Percentiles rank a stretch among this genome's conserved stretches.
Conservation (phyloP, 2,329 filamentous ascomycete genomes). For the Dactylonectria macrodidyma region DNA sequence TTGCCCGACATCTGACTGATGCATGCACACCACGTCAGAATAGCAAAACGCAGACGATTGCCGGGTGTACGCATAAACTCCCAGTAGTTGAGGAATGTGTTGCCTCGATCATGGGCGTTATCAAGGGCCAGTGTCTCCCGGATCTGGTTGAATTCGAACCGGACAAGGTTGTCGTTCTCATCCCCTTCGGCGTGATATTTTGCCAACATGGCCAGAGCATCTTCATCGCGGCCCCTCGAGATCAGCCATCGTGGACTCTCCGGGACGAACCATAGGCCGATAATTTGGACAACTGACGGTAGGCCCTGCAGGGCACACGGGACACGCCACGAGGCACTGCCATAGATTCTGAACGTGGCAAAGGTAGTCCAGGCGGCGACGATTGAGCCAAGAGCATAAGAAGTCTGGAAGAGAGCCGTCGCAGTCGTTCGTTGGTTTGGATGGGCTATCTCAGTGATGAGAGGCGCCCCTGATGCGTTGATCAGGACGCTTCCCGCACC, state of each 20-base stretch:
- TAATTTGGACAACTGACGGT: constrained; percentile 20
- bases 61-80: constrained; percentile 18
- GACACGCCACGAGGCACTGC: constrained; percentile 23
- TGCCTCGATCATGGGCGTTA: not conserved
- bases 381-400: constrained; percentile 22
- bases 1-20: constrained; percentile 40
- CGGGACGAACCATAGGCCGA: constrained; percentile 20
- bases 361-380: constrained; percentile 23
- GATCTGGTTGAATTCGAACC: constrained; percentile 23
- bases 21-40: constrained; percentile 5
- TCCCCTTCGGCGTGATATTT: constrained; percentile 27
- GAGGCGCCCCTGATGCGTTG: constrained; percentile 4
- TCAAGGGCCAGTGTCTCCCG: not conserved
- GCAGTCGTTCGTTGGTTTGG: constrained; percentile 14
- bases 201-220: constrained; percentile 16
- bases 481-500: constrained; percentile 18
- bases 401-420: constrained; percentile 21
- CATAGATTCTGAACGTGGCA: constrained; percentile 19
- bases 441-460: constrained; percentile 25
- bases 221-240: constrained; percentile 2
- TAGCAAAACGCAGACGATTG: constrained; percentile 6
- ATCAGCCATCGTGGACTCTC: constrained; percentile 25
- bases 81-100: constrained; percentile 13
- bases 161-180: constrained; percentile 8
- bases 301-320: constrained; percentile 23